phyloP scores from a whole-genome alignment of 2,329 filamentous ascomycete species.

The Colletotrichum orchidophilum region DNA sequence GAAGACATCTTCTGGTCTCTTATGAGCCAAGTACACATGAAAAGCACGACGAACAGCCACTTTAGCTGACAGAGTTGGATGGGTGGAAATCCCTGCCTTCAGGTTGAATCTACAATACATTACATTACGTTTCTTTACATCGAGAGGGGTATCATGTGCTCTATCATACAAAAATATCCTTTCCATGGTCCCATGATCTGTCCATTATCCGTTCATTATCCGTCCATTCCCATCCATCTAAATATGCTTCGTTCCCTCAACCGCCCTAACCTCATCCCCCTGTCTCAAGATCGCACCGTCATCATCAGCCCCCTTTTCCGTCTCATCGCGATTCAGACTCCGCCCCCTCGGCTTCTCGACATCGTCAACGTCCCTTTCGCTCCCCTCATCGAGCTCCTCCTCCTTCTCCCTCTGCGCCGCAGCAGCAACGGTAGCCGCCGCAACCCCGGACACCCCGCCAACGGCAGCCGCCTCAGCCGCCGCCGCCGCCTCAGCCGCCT shows the following conservation, averaged over 20 bases:
- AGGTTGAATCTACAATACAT: not conserved
- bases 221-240: not conserved
- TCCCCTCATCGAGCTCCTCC: not conserved
- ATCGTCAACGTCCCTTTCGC: not conserved
- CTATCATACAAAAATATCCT: not conserved
- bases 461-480: not conserved
- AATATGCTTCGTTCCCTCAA: not conserved
- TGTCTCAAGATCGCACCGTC: not conserved
- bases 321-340: not conserved
- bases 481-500: not conserved
- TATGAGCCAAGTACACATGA: not conserved
- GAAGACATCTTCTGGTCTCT: not conserved
- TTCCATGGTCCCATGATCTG: not conserved
- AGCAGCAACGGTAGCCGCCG: not conserved
- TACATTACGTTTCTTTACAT: not conserved
- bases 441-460: not conserved
- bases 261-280: not conserved
- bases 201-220: not conserved
- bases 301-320: not conserved
- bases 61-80: too few relatives aligned
- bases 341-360: not conserved
- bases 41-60: not conserved
- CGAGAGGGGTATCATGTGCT: slow-evolving; percentile 1
- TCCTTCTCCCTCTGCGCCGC: not conserved
- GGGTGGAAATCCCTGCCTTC: too few relatives aligned